A percentile compares a stretch with the other conserved stretches of the same genome.
phyloP scores from a whole-genome alignment of 805 yeast genomes.

The Kodamaea sagamina region DNA sequence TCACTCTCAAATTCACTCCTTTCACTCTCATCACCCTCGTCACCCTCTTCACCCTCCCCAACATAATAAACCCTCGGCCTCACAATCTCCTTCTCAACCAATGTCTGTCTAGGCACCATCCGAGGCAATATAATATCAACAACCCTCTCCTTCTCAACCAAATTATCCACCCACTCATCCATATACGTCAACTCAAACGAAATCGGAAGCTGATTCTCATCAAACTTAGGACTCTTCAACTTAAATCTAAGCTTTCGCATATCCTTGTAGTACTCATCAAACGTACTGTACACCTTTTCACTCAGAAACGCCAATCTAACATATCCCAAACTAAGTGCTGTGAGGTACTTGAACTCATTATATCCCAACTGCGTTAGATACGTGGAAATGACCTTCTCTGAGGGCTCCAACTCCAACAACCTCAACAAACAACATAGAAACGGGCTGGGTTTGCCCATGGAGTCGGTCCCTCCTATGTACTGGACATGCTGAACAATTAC shows the following conservation, averaged over 20 bases:
- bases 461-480: conserved; percentile 60
- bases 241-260: conserved; percentile 61
- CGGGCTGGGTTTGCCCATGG: conserved; percentile 61
- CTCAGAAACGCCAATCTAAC: conserved; percentile 45
- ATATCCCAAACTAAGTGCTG: conserved; percentile 70
- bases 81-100: conserved; percentile 45
- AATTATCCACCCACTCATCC: conserved; percentile 73
- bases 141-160: conserved; percentile 58
- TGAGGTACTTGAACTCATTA: conserved; percentile 67
- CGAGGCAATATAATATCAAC: conserved; percentile 77
- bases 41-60: conserved; percentile 25
- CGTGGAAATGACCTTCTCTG: conserved; percentile 53
- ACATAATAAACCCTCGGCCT: conserved; percentile 41
- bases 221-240: conserved; percentile 31
- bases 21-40: conserved; percentile 22
- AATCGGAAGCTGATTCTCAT: conserved; percentile 22
- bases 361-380: conserved; percentile 57
- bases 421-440: conserved; percentile 78
- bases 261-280: conserved; percentile 64
- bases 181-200: conserved; percentile 48
- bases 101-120: conserved; percentile 41
- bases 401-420: conserved; percentile 74
- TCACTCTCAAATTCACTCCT: conserved; percentile 36
- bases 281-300: conserved; percentile 45
- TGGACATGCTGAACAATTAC: conserved; percentile 36